phyloP scores from a whole-genome alignment of 805 yeast species.

The Ogataea zsoltii region DNA sequence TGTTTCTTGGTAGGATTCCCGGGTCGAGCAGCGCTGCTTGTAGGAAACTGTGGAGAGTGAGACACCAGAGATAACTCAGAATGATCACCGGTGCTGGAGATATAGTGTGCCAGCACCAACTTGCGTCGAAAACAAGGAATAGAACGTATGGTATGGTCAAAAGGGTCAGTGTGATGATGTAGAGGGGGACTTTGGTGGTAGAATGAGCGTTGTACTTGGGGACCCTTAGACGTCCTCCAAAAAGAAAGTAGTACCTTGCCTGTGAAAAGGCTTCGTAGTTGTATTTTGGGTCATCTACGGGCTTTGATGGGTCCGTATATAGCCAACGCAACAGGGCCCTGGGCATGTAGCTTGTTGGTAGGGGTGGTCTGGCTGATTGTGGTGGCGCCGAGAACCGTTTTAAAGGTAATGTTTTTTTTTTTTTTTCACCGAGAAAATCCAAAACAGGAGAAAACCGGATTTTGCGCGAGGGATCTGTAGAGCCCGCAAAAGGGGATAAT shows the following conservation, averaged over 20 bases:
- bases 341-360: neutral
- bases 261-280: conserved; percentile 48
- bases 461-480: too few relatives aligned
- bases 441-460: too few relatives aligned
- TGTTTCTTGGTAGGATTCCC: conserved; percentile 66
- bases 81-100: conserved; percentile 58
- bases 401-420: too few relatives aligned
- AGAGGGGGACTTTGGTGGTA: conserved; percentile 8
- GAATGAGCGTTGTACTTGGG: conserved; percentile 29
- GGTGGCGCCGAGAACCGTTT: neutral
- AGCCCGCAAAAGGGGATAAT: too few relatives aligned
- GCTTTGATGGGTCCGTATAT: conserved; percentile 9
- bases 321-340: conserved; percentile 6
- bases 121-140: conserved; percentile 50
- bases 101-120: conserved; percentile 57
- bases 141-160: conserved; percentile 45
- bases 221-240: conserved; percentile 66
- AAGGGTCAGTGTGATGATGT: conserved; percentile 11
- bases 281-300: conserved; percentile 8
- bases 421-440: too few relatives aligned
- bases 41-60: conserved; percentile 49
- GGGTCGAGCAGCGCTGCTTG: conserved; percentile 65
- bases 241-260: conserved; percentile 47
- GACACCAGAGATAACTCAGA: conserved; percentile 58
- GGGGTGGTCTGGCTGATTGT: neutral